Base-by-base conservation (phyloP, 1,139 yeast genomes). In the Candida sanyaensis region DNA sequence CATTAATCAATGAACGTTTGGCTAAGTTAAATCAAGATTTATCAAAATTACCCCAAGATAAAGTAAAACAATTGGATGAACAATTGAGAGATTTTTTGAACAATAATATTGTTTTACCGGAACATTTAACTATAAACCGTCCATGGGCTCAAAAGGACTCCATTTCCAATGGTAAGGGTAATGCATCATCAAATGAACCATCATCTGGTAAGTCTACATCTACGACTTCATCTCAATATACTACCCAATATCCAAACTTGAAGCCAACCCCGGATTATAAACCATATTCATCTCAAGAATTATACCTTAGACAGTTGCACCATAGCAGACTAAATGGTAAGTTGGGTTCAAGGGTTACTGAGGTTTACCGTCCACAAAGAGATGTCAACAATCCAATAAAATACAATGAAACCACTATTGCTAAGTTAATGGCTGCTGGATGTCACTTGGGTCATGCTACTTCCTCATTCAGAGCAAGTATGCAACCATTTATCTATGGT, bases 391-490 rank as follows among this genome's bases (percentile, higher is more conserved):
- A 71, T 24, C 96, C 97, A 11, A 73, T 77, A 31, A 61, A 75
- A 30, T 73, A 82, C 24, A 69, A 78, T 30, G 81, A 86, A 50
- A 64, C 88, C 10, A 77, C 93, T 1, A 71, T 90, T 31, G 73
- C 88, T 27, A 83, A 84, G 49, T 76, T 92, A 46, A 65, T 92
- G 67, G 96, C 97, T 5, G 90, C 98, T 0, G 98, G 97, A 41
- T 93, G 93, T 45, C 99, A 93, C 66, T 73, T 93, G 57, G 99
- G 99, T 28, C 97, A 93, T 61, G 80, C 96, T 5, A 86, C 84
- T 34, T 75, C 88, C 5, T 72, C 86, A 56, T 87, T 88, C 81
- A 83, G 96, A 58, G 84, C 93, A n/a, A 80, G 87, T 32, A 88
- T 92, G 41, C 96, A 91, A 66, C 95, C 96, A 10, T 93, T 77